Evolutionary conservation across 2,329 filamentous ascomycete species (phyloP).

Genomic region (Emergomyces orientalis): DNA sequence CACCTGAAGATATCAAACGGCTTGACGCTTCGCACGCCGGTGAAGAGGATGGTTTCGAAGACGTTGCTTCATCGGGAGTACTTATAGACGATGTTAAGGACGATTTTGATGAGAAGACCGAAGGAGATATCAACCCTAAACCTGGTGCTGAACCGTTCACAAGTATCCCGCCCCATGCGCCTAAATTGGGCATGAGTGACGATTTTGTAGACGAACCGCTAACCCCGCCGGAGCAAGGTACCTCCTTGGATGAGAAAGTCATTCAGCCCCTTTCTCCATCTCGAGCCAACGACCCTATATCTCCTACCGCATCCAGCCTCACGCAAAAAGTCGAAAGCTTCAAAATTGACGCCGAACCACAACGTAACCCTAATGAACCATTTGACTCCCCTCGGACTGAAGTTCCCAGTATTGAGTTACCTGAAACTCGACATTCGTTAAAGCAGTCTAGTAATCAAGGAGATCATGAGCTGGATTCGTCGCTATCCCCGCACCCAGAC

Average conservation of each 20-base stretch:
- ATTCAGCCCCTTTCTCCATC: slow-evolving; percentile 15
- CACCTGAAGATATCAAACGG: slow-evolving; percentile 57
- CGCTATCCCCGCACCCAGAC: slow-evolving; percentile 50
- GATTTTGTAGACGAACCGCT: slow-evolving; percentile 72
- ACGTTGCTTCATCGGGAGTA: slow-evolving; percentile 62
- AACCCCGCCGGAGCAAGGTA: slow-evolving; percentile 47
- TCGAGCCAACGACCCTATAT: slow-evolving; percentile 27
- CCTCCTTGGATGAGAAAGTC: slow-evolving; percentile 7
- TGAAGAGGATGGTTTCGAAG: slow-evolving; percentile 89
- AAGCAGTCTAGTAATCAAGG: not conserved
- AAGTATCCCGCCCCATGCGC: slow-evolving; percentile 15
- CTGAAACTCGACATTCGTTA: slow-evolving; percentile 9
- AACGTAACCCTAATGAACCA: slow-evolving; percentile 36
- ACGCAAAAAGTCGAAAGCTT: slow-evolving; percentile 49
- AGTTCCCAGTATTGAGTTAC: not conserved
- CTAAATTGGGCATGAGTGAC: slow-evolving; percentile 52
- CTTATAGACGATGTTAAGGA: slow-evolving; percentile 64
- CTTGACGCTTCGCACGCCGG: slow-evolving; percentile 72
- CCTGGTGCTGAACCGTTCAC: slow-evolving; percentile 18
- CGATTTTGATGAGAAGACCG: slow-evolving; percentile 52
- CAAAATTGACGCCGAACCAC: slow-evolving; percentile 50
- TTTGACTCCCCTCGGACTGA: slow-evolving; percentile 14
- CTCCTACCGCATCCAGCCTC: slow-evolving; percentile 46
- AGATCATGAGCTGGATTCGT: not conserved
- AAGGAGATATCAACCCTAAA: slow-evolving; percentile 20